Evolutionary conservation across 192 early-diverging fungal species (phyloP).

Genomic region (Coemansia umbellata): DNA sequence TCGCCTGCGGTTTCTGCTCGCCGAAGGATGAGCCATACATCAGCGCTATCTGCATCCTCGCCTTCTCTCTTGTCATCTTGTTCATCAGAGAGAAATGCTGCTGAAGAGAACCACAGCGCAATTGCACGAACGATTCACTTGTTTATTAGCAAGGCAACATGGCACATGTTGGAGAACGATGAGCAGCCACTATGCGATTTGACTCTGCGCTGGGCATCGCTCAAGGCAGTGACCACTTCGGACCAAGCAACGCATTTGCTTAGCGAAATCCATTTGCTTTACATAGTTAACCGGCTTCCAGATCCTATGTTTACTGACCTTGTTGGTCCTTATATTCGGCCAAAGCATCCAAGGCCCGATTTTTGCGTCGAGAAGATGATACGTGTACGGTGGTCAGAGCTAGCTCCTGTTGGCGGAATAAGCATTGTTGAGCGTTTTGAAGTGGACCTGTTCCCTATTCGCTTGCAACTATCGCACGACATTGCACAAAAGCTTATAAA

Average conservation of each 20-base stretch:
- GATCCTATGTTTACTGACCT: slow-evolving; percentile 59
- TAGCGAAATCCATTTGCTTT: slow-evolving; percentile 70
- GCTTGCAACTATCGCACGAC: slow-evolving; percentile 82
- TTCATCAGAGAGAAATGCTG: slow-evolving; percentile 9
- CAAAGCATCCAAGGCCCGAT: slow-evolving; percentile 57
- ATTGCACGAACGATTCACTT: slow-evolving; percentile 57
- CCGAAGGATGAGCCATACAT: background rate
- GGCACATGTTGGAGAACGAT: slow-evolving; percentile 70
- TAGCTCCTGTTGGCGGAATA: slow-evolving; percentile 90
- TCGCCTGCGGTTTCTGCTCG: background rate
- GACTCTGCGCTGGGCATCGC: slow-evolving; percentile 60
- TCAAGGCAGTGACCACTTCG: slow-evolving; percentile 73
- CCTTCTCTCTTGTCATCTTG: slow-evolving; percentile 7
- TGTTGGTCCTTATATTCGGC: slow-evolving; percentile 54
- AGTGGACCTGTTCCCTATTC: slow-evolving; percentile 76
- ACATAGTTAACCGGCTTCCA: slow-evolving; percentile 63
- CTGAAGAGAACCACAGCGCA: slow-evolving; percentile 52
- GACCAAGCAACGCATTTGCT: slow-evolving; percentile 73
- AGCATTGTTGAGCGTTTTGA: slow-evolving; percentile 88
- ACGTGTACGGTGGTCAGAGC: slow-evolving; percentile 69
- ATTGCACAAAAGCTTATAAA: slow-evolving; percentile 74
- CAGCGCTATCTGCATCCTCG: slow-evolving; percentile 5
- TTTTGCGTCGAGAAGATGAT: slow-evolving; percentile 86
- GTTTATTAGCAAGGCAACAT: slow-evolving; percentile 64
- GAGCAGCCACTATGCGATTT: slow-evolving; percentile 68